These are phyloP conservation scores for Penicillium antarcticum DNA, from an alignment of 495 filamentous ascomycete genomes.

Conservation along the genomic window DNA sequence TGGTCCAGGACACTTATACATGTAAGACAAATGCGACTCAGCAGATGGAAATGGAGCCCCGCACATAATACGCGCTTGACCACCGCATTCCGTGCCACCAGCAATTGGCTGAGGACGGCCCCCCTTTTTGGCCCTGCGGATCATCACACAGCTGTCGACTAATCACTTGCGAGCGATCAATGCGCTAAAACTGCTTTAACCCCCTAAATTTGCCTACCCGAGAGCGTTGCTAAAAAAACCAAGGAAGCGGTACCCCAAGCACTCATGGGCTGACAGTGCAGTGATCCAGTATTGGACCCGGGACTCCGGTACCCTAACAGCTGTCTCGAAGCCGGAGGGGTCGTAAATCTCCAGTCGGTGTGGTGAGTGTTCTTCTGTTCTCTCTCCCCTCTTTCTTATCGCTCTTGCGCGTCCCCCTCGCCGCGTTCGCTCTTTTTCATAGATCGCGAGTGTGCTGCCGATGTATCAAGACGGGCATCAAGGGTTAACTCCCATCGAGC, in stretches of 20 bases:
- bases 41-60: too few relatives aligned
- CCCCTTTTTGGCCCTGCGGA: slow-evolving; percentile 7
- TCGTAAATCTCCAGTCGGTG: slow-evolving; percentile 25
- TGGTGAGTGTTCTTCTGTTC: slow-evolving; percentile 9
- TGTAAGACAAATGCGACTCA: too few relatives aligned
- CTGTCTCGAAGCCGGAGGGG: slow-evolving; percentile 18
- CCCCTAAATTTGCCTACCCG: not conserved
- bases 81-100: slow-evolving; percentile 2
- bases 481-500: slow-evolving; percentile 22
- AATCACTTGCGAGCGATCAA: slow-evolving; percentile 6
- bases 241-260: slow-evolving; percentile 3
- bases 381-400: slow-evolving; percentile 4
- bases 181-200: slow-evolving; percentile 1
- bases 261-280: not conserved
- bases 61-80: not conserved
- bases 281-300: slow-evolving; percentile 8
- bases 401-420: not conserved
- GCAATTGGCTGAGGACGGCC: slow-evolving; percentile 2
- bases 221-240: slow-evolving; percentile 1
- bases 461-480: slow-evolving; percentile 10
- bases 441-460: not conserved
- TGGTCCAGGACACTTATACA: too few relatives aligned
- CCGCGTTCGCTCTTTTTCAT: not conserved
- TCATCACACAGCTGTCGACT: slow-evolving; percentile 1
- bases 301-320: slow-evolving; percentile 15